Conservation (phyloP, 2,329 filamentous ascomycete genomes). For the Dendrostoma leiphaemia region DNA sequence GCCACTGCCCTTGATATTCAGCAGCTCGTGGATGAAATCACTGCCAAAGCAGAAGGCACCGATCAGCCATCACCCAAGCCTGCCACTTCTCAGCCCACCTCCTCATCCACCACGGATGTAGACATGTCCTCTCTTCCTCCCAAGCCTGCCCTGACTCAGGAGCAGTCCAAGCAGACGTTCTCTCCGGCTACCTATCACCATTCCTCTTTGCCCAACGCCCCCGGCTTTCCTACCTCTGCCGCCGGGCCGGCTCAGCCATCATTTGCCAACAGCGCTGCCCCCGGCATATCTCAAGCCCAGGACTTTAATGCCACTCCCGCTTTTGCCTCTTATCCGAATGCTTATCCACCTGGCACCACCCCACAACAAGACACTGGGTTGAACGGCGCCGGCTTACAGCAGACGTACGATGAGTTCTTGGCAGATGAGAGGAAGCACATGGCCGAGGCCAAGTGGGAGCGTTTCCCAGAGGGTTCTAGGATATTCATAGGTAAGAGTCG, state of each 20-base stretch:
- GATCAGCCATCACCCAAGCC: conserved; percentile 19
- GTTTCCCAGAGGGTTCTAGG: conserved; percentile 73
- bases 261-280: conserved; percentile 10
- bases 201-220: conserved; percentile 17
- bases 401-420: conserved; percentile 70
- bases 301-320: conserved; percentile 10
- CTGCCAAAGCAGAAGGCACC: conserved; percentile 27
- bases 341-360: conserved; percentile 16
- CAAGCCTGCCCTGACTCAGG: conserved; percentile 27
- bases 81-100: conserved; percentile 9
- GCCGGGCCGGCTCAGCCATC: conserved; percentile 11
- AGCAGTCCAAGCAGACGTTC: conserved; percentile 20
- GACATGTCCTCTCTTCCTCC: conserved; percentile 29
- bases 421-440: conserved; percentile 73
- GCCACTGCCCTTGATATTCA: conserved; percentile 31
- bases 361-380: conserved; percentile 10
- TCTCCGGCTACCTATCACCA: conserved; percentile 18
- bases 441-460: conserved; percentile 76
- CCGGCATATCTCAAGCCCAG: conserved; percentile 13
- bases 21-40: conserved; percentile 35
- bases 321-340: conserved; percentile 18
- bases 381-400: conserved; percentile 42
- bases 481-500: conserved; percentile 73
- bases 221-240: conserved; percentile 13
- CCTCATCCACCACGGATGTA: conserved; percentile 21